Evolutionary conservation across 108 stramenopile genomes (phyloP).

Genomic region (Aurantiochytrium sp.): DNA sequence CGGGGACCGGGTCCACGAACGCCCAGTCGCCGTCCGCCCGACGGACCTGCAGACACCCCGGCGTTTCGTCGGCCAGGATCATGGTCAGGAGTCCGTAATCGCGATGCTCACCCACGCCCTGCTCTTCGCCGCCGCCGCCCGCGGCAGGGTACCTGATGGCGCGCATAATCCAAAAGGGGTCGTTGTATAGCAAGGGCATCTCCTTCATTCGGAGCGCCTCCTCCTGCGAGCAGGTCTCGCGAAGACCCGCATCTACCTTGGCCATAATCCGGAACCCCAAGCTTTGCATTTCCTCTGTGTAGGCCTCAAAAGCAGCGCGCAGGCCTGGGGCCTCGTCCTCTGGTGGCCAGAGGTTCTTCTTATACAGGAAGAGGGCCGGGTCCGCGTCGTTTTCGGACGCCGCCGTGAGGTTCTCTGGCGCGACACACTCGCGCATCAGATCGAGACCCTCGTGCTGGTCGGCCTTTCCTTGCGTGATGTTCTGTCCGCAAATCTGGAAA

Average conservation of each 20-base stretch:
- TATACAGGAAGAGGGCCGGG: not conserved
- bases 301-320: not conserved
- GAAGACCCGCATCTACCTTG: not conserved
- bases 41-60: not conserved
- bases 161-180: not conserved
- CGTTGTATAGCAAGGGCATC: not conserved
- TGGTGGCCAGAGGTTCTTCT: not conserved
- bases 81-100: conserved; percentile 11
- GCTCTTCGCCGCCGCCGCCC: not conserved
- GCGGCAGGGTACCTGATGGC: not conserved
- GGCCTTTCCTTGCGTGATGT: not conserved
- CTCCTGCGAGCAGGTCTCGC: not conserved
- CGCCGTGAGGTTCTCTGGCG: too few species aligned
- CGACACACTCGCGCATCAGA: not conserved
- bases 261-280: not conserved
- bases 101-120: not conserved
- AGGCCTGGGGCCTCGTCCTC: not conserved
- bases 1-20: not conserved
- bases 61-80: not conserved
- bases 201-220: too few species aligned
- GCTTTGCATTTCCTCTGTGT: not conserved
- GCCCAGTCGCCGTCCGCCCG: not conserved
- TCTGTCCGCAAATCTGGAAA: not conserved
- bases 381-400: not conserved
- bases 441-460: conserved; percentile 12